Evolutionary conservation across 352 stramenopile genomes (phyloP).

Genomic region (Phytophthora boehmeriae): DNA sequence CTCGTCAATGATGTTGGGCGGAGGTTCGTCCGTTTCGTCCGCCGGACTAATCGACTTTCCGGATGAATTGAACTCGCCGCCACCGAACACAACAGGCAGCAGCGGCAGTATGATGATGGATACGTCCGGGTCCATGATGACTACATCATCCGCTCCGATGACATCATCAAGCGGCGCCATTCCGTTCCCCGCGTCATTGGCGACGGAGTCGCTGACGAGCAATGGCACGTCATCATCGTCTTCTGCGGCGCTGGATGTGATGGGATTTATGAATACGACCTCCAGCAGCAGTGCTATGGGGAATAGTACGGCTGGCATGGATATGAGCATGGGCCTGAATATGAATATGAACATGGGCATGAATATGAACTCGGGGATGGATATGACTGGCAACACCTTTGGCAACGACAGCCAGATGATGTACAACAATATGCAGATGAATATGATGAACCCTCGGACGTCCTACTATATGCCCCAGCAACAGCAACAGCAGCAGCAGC

Average conservation of each 20-base stretch:
- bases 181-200: slow-evolving; percentile 76
- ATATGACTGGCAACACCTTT: slow-evolving; percentile 56
- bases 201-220: slow-evolving; percentile 54
- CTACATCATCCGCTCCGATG: slow-evolving; percentile 34
- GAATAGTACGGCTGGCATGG: slow-evolving; percentile 28
- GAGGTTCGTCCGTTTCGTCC: slow-evolving; percentile 25
- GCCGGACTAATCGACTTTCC: slow-evolving; percentile 85
- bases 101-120: slow-evolving; percentile 27
- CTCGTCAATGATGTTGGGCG: slow-evolving; percentile 42
- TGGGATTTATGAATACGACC: slow-evolving; percentile 43
- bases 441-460: slow-evolving; percentile 78
- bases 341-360: slow-evolving; percentile 63
- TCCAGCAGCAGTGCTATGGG: slow-evolving; percentile 31
- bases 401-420: slow-evolving; percentile 72
- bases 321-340: slow-evolving; percentile 57
- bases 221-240: slow-evolving; percentile 42
- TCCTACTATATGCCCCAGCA: slow-evolving; percentile 73
- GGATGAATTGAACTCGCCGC: slow-evolving; percentile 85
- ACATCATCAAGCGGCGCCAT: slow-evolving; percentile 59
- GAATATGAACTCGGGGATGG: slow-evolving; percentile 63
- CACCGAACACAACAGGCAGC: slow-evolving; percentile 13
- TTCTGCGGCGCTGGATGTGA: slow-evolving; percentile 48
- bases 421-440: slow-evolving; percentile 75
- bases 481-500: slow-evolving; percentile 81
- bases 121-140: slow-evolving; percentile 38